Conservation (phyloP, 2,329 filamentous ascomycete species). For the Colletotrichum truncatum region DNA sequence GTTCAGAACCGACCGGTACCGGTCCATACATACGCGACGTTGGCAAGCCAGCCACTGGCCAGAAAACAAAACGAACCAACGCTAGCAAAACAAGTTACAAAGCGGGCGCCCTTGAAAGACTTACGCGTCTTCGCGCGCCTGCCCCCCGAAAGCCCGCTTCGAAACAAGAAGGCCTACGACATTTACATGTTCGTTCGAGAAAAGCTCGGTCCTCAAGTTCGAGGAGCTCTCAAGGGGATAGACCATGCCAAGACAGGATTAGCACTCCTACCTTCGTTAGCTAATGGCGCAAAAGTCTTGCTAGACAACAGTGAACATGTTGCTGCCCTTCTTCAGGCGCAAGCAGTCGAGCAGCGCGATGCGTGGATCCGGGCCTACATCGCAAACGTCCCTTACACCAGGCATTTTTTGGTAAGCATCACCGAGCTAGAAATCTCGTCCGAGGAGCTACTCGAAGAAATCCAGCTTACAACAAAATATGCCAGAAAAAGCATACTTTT, state of each 20-base stretch:
- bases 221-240: background rate
- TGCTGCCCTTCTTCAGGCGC: background rate
- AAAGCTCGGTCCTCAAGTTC: background rate
- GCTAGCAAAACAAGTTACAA: background rate
- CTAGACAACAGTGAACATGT: background rate
- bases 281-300: background rate
- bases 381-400: background rate
- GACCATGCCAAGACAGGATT: background rate
- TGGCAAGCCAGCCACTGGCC: background rate
- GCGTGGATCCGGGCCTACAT: background rate
- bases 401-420: background rate
- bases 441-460: background rate
- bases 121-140: background rate
- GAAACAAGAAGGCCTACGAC: background rate
- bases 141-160: background rate
- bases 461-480: background rate
- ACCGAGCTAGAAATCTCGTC: background rate
- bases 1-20: background rate
- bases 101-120: background rate
- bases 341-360: background rate
- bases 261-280: background rate
- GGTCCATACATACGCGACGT: background rate
- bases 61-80: background rate
- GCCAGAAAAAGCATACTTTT: conserved; percentile 1
- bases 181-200: background rate